These are phyloP conservation scores for Mrakiaceae sp. DNA, from an alignment of 1,284 basidiomycete species.

Conservation along the genomic window DNA sequence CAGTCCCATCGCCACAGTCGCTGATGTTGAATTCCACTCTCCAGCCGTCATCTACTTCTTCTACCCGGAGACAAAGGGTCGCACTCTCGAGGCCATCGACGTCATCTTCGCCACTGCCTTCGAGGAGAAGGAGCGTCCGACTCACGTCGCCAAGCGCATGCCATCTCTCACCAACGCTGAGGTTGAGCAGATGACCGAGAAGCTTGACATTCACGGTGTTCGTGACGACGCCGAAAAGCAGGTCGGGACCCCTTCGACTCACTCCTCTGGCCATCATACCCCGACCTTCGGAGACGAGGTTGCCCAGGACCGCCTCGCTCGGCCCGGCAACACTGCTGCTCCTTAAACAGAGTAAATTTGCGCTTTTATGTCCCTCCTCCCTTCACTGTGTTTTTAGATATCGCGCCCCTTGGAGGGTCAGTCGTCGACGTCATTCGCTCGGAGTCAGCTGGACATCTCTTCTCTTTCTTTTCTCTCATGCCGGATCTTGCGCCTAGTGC, in stretches of 20 bases:
- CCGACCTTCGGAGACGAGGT: too few relatives aligned
- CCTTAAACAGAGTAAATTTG: too few relatives aligned
- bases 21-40: background rate
- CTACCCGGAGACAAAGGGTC: constrained; percentile 24
- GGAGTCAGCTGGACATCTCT: too few relatives aligned
- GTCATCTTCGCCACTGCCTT: constrained; percentile 31
- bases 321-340: too few relatives aligned
- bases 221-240: background rate
- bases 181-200: constrained; percentile 31
- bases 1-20: background rate
- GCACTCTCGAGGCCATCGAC: constrained; percentile 35
- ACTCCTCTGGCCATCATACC: too few relatives aligned
- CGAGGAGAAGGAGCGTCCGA: constrained; percentile 12
- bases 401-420: too few relatives aligned
- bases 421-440: too few relatives aligned
- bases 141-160: constrained; percentile 10
- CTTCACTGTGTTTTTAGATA: too few relatives aligned
- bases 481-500: too few relatives aligned
- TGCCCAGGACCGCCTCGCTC: too few relatives aligned
- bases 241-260: background rate
- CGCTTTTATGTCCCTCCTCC: too few relatives aligned
- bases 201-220: constrained; percentile 34
- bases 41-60: constrained; percentile 18
- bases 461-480: too few relatives aligned
- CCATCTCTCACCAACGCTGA: constrained; percentile 31